Base-by-base conservation (phyloP, 2,329 filamentous ascomycete species). In the Ceratocystis albifundus region DNA sequence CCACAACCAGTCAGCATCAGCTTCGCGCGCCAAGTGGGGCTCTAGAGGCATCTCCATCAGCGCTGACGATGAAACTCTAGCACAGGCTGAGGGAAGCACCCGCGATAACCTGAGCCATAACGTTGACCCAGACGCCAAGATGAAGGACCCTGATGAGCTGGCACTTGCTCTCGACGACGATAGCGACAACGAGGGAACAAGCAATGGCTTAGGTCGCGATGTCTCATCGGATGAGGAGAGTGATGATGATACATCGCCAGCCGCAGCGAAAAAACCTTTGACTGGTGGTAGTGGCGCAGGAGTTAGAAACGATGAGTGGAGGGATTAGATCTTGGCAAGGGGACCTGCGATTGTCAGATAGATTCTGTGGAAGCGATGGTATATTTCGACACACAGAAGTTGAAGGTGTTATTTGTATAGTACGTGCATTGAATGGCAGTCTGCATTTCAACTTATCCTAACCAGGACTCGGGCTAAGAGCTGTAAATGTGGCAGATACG, bases 101-200 rank as follows among this genome's bases (percentile, higher is more conserved):
- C 78, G 80, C 64, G 76, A 79, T 69, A 76, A 80, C 61, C 76
- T 78, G 65, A 73, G 81, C 30, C 78, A 75, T 1, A 74, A 74
- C 36, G 76, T 82, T 4, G 84, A 86, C 70, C 81, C 83, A 0
- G 84, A 87, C 71, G 84, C 84, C 46, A 84, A 80, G 76, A 86
- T 87, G 84, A 79, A 80, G 69, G 84, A 87, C 69, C 84, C 84
- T 0, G 84, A 87, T 72, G 85, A 87, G 73, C 76, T 87, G 66
- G 84, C 84, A 1, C 78, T 77, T 67, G 84, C 80, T 8, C 74
- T 87, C 53, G 80, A 83, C 30, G 81, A 84, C 41, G 83, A 64
- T 22, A 55, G 46, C n/a, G 46, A 64, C 8, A 12, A 50, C 46
- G 62, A 55, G 30, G 62, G 45, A 17, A 36, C 55, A 7, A 36